A percentile compares a stretch with the other conserved stretches of the same genome.
Evolutionary conservation across 805 yeast species (phyloP).

Genomic region (Ogataea salicorniae): DNA sequence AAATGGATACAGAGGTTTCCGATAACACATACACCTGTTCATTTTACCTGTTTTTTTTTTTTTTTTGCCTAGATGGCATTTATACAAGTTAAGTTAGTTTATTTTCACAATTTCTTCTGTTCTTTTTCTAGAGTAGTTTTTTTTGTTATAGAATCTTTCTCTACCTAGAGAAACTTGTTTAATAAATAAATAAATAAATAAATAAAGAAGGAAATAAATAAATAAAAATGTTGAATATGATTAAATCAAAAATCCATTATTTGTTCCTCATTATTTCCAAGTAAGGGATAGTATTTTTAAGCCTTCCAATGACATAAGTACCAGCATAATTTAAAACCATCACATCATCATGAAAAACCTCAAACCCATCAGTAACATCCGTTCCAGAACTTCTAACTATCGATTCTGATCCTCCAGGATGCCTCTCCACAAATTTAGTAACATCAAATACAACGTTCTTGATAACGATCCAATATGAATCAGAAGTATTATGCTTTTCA

Average conservation of each 20-base stretch:
- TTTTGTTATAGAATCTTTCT: too few species aligned
- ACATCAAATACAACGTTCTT: slow-evolving; percentile 48
- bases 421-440: slow-evolving; percentile 40
- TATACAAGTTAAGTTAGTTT: too few species aligned
- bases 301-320: slow-evolving; percentile 43
- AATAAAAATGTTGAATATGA: too few species aligned
- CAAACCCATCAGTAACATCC: slow-evolving; percentile 60
- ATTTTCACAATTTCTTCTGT: too few species aligned
- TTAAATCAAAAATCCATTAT: neutral
- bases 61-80: too few species aligned
- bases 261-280: slow-evolving; percentile 24
- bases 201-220: too few species aligned
- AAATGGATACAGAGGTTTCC: too few species aligned
- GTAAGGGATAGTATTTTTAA: slow-evolving; percentile 43
- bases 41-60: too few species aligned
- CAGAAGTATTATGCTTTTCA: slow-evolving; percentile 38
- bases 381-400: slow-evolving; percentile 64
- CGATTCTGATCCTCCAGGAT: slow-evolving; percentile 77
- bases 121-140: too few species aligned
- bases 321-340: slow-evolving; percentile 47
- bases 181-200: too few species aligned
- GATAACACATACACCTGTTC: too few species aligned
- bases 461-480: slow-evolving; percentile 51
- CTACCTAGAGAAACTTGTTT: too few species aligned
- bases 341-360: slow-evolving; percentile 53